Base-by-base conservation (phyloP, 2,329 filamentous ascomycete genomes). In the Fonsecaea multimorphosa region DNA sequence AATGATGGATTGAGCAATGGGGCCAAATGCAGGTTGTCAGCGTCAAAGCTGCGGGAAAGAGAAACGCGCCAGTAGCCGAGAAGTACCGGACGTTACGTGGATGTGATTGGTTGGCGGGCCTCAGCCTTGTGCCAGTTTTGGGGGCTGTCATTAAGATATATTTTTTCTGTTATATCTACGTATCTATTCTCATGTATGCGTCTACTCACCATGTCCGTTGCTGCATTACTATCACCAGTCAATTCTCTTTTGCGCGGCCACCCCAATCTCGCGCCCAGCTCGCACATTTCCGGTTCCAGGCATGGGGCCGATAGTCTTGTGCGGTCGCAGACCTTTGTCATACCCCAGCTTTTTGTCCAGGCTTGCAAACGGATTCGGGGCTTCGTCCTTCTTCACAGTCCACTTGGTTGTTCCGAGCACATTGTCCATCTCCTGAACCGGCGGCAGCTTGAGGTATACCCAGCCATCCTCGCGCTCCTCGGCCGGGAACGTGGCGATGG, bases 361-460 rank as follows among this genome's bases (percentile, higher is more conserved):
- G 61, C 79, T 81, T 56, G 81, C 82, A 74, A 87, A 88, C 16
- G 85, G 84, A 75, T 83, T 80, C 7, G 74, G 74, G 16, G 79
- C 82, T 77, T 95, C 92, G 1, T 84, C 89, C 77, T 89, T 90
- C 79, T 84, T 89, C 19, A 96, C 87, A 79, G 86, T 91, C 87
- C 91, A 97, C 78, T 86, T 89, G 72, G 83, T 82, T 0, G 92
- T 97, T 0, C 92, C 92, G 31, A 97, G 81, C 63, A 91, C 85
- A 0, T 84, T 84, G 75, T 97, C 93, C 52, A 97, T 82, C 79
- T 96, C 93, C 60, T 89, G 88, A 0, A 93, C 84, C 0, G 91
- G 89, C 22, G 93, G 93, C 31, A 97, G 81, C 78, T 90, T 90
- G 68, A 96, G 78, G 77, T 95, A 94, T 2, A 97, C 84, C 84